These are phyloP conservation scores for Vitis hybrid DNA, from an alignment of 177 flowering plant genomes.

Conservation along the genomic window DNA sequence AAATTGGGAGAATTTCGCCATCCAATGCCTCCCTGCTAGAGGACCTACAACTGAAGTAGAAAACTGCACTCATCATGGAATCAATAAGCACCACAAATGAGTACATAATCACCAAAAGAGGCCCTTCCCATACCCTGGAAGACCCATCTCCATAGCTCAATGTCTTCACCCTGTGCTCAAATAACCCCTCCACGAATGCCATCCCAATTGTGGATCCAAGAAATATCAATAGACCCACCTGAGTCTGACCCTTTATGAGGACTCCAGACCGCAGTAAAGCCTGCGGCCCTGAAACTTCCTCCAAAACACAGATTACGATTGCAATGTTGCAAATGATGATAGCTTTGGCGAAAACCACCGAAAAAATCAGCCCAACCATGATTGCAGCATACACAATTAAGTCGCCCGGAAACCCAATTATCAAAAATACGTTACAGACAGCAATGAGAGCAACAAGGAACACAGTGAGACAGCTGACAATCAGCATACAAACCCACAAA, in stretches of 20 bases:
- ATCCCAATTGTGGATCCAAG: conserved; percentile 86
- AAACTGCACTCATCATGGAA: conserved; percentile 93
- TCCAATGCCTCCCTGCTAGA: conserved; percentile 45
- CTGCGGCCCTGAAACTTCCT: conserved; percentile 81
- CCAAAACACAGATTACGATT: conserved; percentile 77
- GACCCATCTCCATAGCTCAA: conserved; percentile 98
- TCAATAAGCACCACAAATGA: conserved; percentile 89
- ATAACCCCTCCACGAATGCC: conserved; percentile 90
- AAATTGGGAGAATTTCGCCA: conserved; percentile 36
- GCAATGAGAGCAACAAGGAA: conserved; percentile 62
- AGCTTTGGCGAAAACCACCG: conserved; percentile 71
- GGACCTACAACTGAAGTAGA: conserved; percentile 90
- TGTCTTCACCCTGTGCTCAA: conserved; percentile 94
- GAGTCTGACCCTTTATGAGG: conserved; percentile 85
- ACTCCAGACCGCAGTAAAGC: conserved; percentile 72
- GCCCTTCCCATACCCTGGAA: conserved; percentile 99
- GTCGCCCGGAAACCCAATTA: conserved; percentile 49
- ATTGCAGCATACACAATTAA: conserved; percentile 63
- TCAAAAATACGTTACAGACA: conserved; percentile 53
- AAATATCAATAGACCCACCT: conserved; percentile 85
- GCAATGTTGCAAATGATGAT: conserved; percentile 75
- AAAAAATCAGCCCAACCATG: conserved; percentile 57
- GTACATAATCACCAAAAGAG: conserved; percentile 87
- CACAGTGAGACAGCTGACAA: conserved; percentile 54
- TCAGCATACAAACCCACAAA: conserved; percentile 63